These are phyloP conservation scores for Fusarium sp. DNA, from an alignment of 2,329 filamentous ascomycete genomes.

Conservation along the genomic window DNA sequence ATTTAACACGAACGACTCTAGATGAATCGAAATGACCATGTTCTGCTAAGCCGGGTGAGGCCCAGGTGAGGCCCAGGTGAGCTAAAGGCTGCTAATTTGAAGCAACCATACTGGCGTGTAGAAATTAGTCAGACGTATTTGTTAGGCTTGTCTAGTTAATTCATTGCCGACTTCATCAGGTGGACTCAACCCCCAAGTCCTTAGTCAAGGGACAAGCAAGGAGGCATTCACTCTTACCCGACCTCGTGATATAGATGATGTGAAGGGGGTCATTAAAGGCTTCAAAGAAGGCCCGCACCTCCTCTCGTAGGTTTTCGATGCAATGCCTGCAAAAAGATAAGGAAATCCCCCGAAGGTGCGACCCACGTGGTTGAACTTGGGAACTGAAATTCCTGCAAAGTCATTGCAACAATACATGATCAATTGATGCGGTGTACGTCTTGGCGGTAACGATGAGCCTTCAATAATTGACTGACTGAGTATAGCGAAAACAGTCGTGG, in stretches of 20 bases:
- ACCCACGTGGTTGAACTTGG: neutral
- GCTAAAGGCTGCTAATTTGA: neutral
- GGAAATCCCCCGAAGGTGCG: neutral
- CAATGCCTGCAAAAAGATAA: neutral
- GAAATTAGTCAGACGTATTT: too few species aligned
- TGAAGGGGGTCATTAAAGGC: neutral
- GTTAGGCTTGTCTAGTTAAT: too few species aligned
- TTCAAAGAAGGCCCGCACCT: neutral
- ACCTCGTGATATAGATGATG: neutral
- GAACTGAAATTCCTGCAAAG: neutral
- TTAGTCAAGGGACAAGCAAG: too few species aligned
- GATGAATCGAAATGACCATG: neutral
- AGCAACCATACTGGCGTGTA: neutral
- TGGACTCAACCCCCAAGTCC: too few species aligned
- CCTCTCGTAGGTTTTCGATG: neutral
- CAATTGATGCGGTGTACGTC: neutral
- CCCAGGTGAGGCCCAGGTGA: neutral
- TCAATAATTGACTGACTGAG: neutral
- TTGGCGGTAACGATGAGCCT: neutral
- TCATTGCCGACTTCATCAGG: too few species aligned
- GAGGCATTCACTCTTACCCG: too few species aligned
- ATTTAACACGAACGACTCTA: neutral
- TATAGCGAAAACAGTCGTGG: neutral
- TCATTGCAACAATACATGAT: neutral
- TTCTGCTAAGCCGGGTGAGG: neutral